These are phyloP conservation scores for Botryobasidium botryosum DNA, from an alignment of 768 basidiomycete species.

Conservation along the genomic window DNA sequence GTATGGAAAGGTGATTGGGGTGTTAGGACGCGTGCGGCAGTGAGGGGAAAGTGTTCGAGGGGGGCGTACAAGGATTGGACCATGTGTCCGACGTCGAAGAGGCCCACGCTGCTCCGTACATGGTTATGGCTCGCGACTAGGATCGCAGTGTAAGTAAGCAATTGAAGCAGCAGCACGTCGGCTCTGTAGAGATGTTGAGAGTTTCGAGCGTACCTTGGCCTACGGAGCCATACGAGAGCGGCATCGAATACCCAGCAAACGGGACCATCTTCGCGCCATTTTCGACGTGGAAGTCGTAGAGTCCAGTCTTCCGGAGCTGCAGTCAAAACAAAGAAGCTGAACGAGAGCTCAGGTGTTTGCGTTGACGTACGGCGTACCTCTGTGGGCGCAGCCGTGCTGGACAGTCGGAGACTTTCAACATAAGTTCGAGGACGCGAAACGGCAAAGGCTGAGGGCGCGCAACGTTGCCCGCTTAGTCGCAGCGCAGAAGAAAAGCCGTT, in stretches of 20 bases:
- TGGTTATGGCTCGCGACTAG: conserved; percentile 81
- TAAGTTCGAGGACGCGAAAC: no score
- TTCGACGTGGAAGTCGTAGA: conserved; percentile 79
- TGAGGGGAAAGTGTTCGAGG: not conserved
- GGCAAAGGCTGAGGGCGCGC: no score
- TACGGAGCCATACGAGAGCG: conserved; percentile 63
- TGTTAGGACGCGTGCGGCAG: not conserved
- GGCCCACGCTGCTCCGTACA: conserved; percentile 60
- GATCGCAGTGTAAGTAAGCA: conserved; percentile 7
- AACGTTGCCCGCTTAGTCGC: no score
- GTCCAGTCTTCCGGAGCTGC: conserved; percentile 44
- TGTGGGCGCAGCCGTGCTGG: no score
- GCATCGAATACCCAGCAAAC: conserved; percentile 94
- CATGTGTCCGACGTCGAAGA: conserved; percentile 99
- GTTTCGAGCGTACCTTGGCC: conserved; percentile 45
- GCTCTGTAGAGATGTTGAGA: not conserved
- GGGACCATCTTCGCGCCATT: conserved; percentile 88
- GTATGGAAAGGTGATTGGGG: not conserved
- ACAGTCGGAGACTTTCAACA: no score
- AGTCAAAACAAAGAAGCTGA: no score
- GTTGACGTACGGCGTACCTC: no score
- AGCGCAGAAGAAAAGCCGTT: no score
- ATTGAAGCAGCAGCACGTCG: conserved; percentile 6
- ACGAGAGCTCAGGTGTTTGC: no score
- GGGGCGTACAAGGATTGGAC: conserved; percentile 64